phyloP scores from a whole-genome alignment of 1,139 yeast genomes.

The Geotrichum bryndzae region DNA sequence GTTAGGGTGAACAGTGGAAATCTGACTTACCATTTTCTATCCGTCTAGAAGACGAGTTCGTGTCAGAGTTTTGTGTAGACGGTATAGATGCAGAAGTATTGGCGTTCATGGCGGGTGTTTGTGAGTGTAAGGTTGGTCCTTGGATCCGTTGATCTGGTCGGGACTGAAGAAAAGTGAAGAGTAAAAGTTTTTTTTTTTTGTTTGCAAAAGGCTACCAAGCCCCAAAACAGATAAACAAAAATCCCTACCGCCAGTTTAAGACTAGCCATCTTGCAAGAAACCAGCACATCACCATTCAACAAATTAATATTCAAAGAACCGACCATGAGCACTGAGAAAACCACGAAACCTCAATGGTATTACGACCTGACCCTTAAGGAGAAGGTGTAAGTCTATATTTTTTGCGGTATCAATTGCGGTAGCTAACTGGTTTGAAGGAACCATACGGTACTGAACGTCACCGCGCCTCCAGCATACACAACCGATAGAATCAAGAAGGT shows the following conservation, averaged over 20 bases:
- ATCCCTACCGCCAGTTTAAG: neutral
- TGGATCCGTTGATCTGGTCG: neutral
- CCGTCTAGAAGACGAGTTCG: neutral
- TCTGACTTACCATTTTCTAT: conserved; percentile 8
- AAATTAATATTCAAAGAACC: neutral
- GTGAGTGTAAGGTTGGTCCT: neutral
- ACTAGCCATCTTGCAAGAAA: neutral
- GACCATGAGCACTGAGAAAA: neutral
- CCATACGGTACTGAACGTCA: conserved; percentile 13
- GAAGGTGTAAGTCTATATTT: conserved; percentile 22
- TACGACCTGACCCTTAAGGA: conserved; percentile 24
- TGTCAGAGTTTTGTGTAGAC: neutral
- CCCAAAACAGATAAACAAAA: neutral
- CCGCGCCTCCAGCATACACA: conserved; percentile 21
- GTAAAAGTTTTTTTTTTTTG: neutral
- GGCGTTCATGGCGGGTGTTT: neutral
- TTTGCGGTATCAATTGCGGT: neutral
- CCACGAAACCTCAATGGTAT: conserved; percentile 28
- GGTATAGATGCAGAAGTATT: neutral
- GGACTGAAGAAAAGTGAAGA: neutral
- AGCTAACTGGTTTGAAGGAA: conserved; percentile 3
- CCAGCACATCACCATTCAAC: neutral
- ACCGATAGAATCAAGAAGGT: conserved; percentile 16
- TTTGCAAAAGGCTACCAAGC: neutral
- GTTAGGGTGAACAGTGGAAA: neutral